These are phyloP conservation scores for Saccharomycodes ludwigii DNA, from an alignment of 805 yeast genomes.

Conservation along the genomic window DNA sequence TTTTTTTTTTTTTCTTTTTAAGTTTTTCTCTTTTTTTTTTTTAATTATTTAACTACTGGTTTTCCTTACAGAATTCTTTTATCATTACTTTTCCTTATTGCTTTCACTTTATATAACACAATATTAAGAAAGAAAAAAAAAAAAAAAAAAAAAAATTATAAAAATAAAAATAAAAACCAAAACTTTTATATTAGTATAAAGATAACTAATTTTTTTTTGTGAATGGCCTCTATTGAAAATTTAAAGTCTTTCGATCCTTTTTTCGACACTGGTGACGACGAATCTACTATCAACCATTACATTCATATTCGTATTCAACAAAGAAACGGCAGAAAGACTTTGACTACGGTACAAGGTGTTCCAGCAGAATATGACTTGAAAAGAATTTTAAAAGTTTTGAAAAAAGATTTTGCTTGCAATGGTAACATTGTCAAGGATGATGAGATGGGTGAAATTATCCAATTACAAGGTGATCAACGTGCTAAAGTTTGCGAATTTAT, in stretches of 20 bases:
- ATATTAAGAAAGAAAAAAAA: too few species aligned
- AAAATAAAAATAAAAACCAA: not conserved
- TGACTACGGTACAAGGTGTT: constrained; percentile 96
- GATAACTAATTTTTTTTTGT: constrained; percentile 6
- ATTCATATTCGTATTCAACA: constrained; percentile 98
- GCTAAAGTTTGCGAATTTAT: constrained; percentile 89
- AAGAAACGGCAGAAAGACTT: constrained; percentile 98
- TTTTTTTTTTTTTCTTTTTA: too few species aligned
- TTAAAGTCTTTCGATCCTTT: constrained; percentile 87
- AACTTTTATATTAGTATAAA: not conserved
- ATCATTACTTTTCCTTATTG: not conserved
- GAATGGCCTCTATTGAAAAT: constrained; percentile 87
- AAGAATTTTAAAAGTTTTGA: constrained; percentile 83
- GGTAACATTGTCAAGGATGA: constrained; percentile 96
- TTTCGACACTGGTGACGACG: constrained; percentile 99
- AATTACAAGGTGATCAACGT: constrained; percentile 98
- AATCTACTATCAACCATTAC: constrained; percentile 88
- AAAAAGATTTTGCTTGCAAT: constrained; percentile 97
- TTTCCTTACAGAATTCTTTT: too few species aligned
- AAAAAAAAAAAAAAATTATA: too few species aligned
- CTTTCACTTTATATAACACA: not conserved
- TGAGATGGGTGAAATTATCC: constrained; percentile 93
- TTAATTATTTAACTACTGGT: not conserved
- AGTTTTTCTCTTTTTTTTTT: too few species aligned
- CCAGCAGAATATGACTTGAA: constrained; percentile 91